These are phyloP conservation scores for Plantago major DNA, from an alignment of 257 asterid species.

Conservation along the genomic window DNA sequence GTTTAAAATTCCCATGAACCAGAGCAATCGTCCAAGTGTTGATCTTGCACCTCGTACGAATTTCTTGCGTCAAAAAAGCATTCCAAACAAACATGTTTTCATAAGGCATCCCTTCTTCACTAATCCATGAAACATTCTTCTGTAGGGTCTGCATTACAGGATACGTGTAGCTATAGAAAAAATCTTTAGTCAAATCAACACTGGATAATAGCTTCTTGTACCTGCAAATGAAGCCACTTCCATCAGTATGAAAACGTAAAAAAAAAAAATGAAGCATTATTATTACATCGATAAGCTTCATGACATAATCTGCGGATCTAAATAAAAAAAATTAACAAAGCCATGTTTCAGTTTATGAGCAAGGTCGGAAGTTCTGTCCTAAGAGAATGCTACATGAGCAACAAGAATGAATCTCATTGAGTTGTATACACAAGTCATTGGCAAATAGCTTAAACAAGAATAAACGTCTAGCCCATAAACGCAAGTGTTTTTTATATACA, in stretches of 20 bases:
- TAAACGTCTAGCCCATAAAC: no score
- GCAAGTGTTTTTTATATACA: no score
- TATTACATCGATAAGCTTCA: neutral
- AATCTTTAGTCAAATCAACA: constrained; percentile 94
- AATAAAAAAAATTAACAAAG: no score
- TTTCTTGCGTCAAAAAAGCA: constrained; percentile 75
- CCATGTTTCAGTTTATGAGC: no score
- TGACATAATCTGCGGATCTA: no score
- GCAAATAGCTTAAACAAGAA: no score
- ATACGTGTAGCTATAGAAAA: constrained; percentile 91
- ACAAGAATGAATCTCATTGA: no score
- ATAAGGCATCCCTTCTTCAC: constrained; percentile 84
- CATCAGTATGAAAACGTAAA: constrained; percentile 14
- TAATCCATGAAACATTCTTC: constrained; percentile 63
- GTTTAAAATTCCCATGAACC: constrained; percentile 96
- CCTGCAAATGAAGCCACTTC: constrained; percentile 46
- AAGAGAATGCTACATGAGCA: no score
- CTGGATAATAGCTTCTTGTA: constrained; percentile 97
- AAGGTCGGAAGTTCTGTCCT: no score
- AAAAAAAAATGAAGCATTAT: neutral
- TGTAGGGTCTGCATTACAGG: constrained; percentile 93
- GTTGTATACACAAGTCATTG: no score
- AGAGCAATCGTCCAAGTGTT: constrained; percentile 93
- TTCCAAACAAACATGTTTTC: constrained; percentile 98
- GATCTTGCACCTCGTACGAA: constrained; percentile 87